Evolutionary conservation across 345 rosid genomes (phyloP).

Genomic region (Rhodamnia argentea): DNA sequence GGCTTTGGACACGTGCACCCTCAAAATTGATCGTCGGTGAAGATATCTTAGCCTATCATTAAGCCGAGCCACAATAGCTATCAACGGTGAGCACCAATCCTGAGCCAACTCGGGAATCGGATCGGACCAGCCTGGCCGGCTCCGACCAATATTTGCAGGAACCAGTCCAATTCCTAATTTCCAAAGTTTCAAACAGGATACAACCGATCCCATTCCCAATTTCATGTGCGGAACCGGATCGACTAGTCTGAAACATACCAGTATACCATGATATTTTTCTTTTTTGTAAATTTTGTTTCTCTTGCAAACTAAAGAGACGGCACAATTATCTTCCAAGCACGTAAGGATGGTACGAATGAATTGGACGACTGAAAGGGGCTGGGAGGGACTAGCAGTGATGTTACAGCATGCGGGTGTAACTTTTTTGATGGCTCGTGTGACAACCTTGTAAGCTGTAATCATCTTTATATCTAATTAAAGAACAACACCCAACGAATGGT

Average conservation of each 20-base stretch:
- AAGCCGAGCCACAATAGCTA: not conserved
- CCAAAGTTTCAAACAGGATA: too few species aligned
- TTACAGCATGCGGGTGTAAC: not conserved
- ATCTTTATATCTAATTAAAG: too few species aligned
- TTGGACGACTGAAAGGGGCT: not conserved
- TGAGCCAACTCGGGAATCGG: not conserved
- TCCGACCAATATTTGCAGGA: not conserved
- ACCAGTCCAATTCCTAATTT: too few species aligned
- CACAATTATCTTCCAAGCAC: not conserved
- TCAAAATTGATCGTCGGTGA: not conserved
- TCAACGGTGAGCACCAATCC: not conserved
- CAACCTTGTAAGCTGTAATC: too few species aligned
- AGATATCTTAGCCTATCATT: not conserved
- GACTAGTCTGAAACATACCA: rapidly evolving
- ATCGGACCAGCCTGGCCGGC: rapidly evolving
- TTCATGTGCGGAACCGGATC: not conserved
- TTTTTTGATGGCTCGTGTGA: not conserved
- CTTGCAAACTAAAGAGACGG: not conserved
- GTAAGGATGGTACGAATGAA: too few species aligned
- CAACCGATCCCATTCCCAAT: rapidly evolving
- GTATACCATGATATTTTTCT: not conserved
- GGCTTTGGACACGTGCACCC: not conserved
- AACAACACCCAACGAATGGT: too few species aligned
- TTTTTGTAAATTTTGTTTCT: not conserved
- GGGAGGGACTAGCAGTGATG: not conserved